Conservation (phyloP, 352 stramenopile species). For the Peronospora belbahrii region DNA sequence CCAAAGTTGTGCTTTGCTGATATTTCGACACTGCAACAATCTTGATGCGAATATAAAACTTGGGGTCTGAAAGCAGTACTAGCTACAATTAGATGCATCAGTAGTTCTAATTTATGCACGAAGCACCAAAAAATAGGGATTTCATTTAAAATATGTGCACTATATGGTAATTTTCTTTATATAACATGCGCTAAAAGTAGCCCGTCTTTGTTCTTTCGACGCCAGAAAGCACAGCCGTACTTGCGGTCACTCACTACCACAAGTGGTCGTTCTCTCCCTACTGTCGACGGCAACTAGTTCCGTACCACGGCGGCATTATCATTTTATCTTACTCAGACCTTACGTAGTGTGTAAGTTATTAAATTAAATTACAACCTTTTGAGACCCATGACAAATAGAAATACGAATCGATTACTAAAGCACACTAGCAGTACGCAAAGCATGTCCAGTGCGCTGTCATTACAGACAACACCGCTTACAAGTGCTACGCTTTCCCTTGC, state of each 20-base stretch:
- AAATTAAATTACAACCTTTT: neutral
- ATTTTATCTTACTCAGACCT: neutral
- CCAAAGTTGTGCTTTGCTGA: too few relatives aligned
- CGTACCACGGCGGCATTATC: neutral
- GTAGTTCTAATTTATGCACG: too few relatives aligned
- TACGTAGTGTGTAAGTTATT: neutral
- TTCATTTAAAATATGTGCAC: too few relatives aligned
- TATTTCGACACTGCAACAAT: too few relatives aligned
- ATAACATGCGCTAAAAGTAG: neutral
- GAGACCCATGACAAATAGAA: constrained; percentile 15
- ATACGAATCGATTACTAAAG: constrained; percentile 23
- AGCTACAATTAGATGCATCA: too few relatives aligned
- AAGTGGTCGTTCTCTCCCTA: constrained; percentile 11
- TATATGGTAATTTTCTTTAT: constrained; percentile 1
- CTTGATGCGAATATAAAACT: too few relatives aligned
- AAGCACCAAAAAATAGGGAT: too few relatives aligned
- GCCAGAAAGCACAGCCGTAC: too few relatives aligned
- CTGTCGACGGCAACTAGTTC: neutral
- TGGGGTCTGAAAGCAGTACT: too few relatives aligned
- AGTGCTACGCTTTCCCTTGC: constrained; percentile 18
- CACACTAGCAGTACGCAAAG: constrained; percentile 30
- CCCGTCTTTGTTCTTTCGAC: neutral
- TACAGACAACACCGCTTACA: constrained; percentile 33
- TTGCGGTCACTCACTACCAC: too few relatives aligned
- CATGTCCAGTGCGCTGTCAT: constrained; percentile 34